Evolutionary conservation across 2,329 filamentous ascomycete genomes (phyloP).

Genomic region (Colletotrichum nymphaeae): DNA sequence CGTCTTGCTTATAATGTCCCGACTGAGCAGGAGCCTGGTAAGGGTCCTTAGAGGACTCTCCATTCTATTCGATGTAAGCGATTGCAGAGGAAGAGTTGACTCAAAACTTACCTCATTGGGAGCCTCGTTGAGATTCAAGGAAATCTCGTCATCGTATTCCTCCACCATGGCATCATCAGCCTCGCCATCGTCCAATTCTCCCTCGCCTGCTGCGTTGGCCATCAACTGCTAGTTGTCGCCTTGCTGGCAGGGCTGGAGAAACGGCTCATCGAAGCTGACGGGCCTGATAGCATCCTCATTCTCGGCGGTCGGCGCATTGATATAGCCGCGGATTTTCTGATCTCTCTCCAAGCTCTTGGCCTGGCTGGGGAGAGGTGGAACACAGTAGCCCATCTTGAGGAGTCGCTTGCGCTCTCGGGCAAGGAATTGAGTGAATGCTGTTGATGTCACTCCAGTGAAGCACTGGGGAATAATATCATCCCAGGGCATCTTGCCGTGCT

Average conservation of each 20-base stretch:
- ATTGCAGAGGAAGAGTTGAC: too few species aligned
- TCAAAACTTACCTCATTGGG: background rate
- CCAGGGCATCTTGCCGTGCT: conserved; percentile 51
- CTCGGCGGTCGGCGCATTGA: background rate
- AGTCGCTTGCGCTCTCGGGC: conserved; percentile 1
- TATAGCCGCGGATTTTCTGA: background rate
- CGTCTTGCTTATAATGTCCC: background rate
- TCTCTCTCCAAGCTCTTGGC: background rate
- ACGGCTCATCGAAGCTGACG: background rate
- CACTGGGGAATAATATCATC: conserved; percentile 53
- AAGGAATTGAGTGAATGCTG: conserved; percentile 52
- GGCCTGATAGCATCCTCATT: background rate
- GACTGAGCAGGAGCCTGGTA: background rate
- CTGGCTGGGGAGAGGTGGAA: background rate
- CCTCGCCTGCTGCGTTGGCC: background rate
- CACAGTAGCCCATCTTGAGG: background rate
- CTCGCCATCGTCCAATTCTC: background rate
- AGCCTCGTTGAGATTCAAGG: background rate
- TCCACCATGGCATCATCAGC: background rate
- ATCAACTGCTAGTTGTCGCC: background rate
- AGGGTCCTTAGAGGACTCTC: background rate
- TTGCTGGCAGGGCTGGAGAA: background rate
- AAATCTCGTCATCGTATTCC: background rate
- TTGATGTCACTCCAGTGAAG: conserved; percentile 52
- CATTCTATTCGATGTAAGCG: background rate